Evolutionary conservation across 345 rosid genomes (phyloP), one percentile per base, ranked within the genome.

Genomic region (Garcia nutans): DNA sequence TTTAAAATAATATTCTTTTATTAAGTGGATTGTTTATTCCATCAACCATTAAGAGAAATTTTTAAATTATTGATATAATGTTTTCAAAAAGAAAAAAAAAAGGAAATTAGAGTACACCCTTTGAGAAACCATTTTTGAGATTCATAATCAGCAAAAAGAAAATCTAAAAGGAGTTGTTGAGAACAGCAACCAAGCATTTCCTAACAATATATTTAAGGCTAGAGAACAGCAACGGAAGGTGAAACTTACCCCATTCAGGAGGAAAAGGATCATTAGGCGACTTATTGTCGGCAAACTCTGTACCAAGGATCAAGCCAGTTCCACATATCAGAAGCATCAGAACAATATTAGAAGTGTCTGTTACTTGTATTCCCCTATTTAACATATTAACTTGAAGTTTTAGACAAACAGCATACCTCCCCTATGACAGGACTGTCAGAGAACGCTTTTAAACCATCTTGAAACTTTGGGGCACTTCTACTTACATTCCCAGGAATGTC

Each of bases 261-360:
- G 98, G 98, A 82, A 96, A 96, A 7, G 88, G 96, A 71, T 89
- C 90, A 70, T 88, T 88, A 0, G 97, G 99, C 0, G 99, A 96
- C 83, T 96, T 96, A 37, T 92, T 92, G 89, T 91, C 90, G 0
- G 78, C 11, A 78, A 93, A 96, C 84, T 93, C 98, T n/a, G 97
- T 96, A 24, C 89, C 97, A 24, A 88, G 95, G 80, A 96, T 89
- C 87, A 96, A 87, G 74, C 98, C 98, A 2, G 93, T 89, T 74
- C 98, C 99, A 52, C 98, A 84, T 57, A 93, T 92, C 99, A 92
- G 90, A 77, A 75, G 63, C 83, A 77, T 47, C 67, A 79, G 57
- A 56, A 9, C 58, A 26, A 76, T 37, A 49, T 70, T 54, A 62
- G 42, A 71, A 62, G 62, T 22, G 10, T 75, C 54, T 58, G 31